These are phyloP conservation scores for Acacia confusa DNA, from an alignment of 306 rosid genomes.

Conservation along the genomic window DNA sequence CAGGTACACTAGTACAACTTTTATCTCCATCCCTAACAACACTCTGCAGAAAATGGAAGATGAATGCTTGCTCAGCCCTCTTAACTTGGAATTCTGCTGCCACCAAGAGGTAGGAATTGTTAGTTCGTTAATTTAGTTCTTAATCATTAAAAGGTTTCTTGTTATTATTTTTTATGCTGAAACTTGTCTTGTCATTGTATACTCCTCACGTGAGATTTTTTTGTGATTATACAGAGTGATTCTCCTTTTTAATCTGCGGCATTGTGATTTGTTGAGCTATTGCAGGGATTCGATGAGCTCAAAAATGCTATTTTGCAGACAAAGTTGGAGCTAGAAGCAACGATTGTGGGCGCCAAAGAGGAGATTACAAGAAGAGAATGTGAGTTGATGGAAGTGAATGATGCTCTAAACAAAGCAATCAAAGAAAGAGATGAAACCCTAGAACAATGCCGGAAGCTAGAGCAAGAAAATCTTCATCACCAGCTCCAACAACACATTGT, in stretches of 20 bases:
- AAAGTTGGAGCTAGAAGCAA: conserved; percentile 52
- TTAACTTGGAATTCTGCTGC: conserved; percentile 46
- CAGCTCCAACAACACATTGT: conserved; percentile 18
- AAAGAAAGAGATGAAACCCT: conserved; percentile 57
- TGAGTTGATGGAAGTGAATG: conserved; percentile 41
- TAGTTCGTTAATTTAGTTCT: neutral
- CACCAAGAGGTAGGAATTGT: conserved; percentile 42
- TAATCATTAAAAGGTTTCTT: too few relatives aligned
- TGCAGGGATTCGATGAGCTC: conserved; percentile 52
- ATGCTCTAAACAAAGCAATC: conserved; percentile 41
- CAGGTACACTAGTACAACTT: neutral
- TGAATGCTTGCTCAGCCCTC: conserved; percentile 37
- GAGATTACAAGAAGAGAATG: conserved; percentile 50
- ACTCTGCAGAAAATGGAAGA: neutral
- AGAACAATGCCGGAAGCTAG: conserved; percentile 42
- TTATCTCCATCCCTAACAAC: neutral
- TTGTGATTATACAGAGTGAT: too few relatives aligned
- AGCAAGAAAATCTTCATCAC: conserved; percentile 42
- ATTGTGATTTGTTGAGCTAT: neutral
- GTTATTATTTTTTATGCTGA: too few relatives aligned
- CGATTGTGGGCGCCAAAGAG: conserved; percentile 47
- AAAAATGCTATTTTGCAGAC: conserved; percentile 42
- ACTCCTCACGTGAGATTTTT: too few relatives aligned
- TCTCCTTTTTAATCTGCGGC: neutral
- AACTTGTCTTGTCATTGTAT: too few relatives aligned